Conservation (phyloP, 495 filamentous ascomycete genomes). For the Daldinia vernicosa region DNA sequence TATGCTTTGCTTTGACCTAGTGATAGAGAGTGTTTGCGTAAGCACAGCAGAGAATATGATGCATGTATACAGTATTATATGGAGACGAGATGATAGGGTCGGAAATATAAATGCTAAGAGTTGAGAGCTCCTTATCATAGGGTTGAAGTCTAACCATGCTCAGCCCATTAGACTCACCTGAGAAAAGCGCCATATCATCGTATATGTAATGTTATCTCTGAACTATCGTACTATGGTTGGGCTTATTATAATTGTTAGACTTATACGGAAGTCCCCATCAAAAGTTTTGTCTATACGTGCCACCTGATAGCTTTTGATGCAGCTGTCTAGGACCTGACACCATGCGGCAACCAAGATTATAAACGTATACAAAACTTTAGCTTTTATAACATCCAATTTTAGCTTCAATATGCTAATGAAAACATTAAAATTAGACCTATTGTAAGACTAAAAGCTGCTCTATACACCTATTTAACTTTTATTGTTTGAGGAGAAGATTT, state of each 20-base stretch:
- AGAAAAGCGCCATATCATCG: background rate
- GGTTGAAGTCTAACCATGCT: background rate
- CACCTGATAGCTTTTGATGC: too few species aligned
- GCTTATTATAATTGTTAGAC: background rate
- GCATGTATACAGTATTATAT: background rate
- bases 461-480: too few species aligned
- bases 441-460: too few species aligned
- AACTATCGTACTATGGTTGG: background rate
- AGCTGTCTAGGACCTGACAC: too few species aligned
- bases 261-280: too few species aligned
- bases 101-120: background rate
- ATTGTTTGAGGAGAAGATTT: too few species aligned
- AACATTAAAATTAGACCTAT: too few species aligned
- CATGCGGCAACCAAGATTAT: too few species aligned
- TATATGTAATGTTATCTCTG: background rate
- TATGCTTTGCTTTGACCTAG: constrained; percentile 18
- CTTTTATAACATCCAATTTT: too few species aligned
- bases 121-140: background rate
- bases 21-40: constrained; percentile 25
- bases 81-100: background rate
- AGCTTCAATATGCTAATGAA: too few species aligned
- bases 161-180: background rate
- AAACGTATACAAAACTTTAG: too few species aligned
- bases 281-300: too few species aligned
- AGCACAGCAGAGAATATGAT: constrained; percentile 2